These are phyloP conservation scores for Cercospora berteroae DNA, from an alignment of 2,329 filamentous ascomycete species.

Conservation along the genomic window DNA sequence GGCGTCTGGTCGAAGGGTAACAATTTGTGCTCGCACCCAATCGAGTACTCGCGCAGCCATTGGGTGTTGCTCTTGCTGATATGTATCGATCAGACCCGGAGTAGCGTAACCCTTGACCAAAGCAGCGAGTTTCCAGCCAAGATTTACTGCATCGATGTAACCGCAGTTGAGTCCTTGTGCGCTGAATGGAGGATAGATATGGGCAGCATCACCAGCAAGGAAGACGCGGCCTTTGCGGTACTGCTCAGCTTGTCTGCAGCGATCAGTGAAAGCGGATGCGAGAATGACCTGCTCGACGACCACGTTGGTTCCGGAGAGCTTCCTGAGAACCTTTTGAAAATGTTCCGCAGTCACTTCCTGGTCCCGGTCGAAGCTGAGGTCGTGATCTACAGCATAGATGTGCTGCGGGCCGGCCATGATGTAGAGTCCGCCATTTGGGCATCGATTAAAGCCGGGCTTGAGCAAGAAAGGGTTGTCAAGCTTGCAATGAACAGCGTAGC, in stretches of 20 bases:
- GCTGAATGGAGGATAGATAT: slow-evolving; percentile 38
- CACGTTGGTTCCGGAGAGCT: background rate
- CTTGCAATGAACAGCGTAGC: background rate
- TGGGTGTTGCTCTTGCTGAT: slow-evolving; percentile 4
- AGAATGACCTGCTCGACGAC: background rate
- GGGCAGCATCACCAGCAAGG: slow-evolving; percentile 40
- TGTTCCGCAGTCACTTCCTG: background rate
- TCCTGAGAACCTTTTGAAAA: background rate
- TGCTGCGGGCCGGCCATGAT: background rate
- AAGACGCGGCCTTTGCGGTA: slow-evolving; percentile 20
- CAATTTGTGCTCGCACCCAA: slow-evolving; percentile 1
- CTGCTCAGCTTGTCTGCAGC: background rate
- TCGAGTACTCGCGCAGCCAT: background rate
- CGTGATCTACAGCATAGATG: background rate
- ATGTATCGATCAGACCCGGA: slow-evolving; percentile 6
- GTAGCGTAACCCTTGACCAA: slow-evolving; percentile 2
- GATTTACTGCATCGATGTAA: slow-evolving; percentile 38
- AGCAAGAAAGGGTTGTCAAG: background rate
- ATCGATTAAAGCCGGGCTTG: background rate
- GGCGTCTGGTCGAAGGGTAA: background rate
- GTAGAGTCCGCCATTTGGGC: background rate
- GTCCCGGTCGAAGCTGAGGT: background rate
- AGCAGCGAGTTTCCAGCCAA: slow-evolving; percentile 34
- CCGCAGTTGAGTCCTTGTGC: slow-evolving; percentile 44
- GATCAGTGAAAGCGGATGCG: background rate